These are phyloP conservation scores for Microcyclospora tardicrescens DNA, from an alignment of 2,329 filamentous ascomycete genomes.

Conservation along the genomic window DNA sequence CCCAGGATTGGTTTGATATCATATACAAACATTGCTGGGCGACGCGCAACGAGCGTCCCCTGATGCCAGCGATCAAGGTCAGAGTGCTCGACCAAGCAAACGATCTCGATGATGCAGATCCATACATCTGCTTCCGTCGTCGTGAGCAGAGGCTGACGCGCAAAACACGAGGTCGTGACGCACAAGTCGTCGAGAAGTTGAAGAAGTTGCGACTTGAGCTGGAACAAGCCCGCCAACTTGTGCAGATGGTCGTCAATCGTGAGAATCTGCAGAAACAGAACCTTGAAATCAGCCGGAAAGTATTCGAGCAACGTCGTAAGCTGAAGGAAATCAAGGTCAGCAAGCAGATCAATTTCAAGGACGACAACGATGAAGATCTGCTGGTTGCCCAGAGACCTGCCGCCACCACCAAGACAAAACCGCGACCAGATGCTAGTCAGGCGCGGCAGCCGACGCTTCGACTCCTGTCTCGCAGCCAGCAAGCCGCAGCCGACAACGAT, in stretches of 20 bases:
- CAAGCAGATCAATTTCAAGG: conserved; percentile 67
- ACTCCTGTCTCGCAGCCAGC: conserved; percentile 47
- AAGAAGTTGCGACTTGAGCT: conserved; percentile 83
- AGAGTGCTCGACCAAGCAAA: conserved; percentile 69
- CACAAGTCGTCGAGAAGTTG: conserved; percentile 86
- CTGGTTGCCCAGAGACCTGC: conserved; percentile 58
- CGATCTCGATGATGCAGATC: conserved; percentile 89
- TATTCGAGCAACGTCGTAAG: conserved; percentile 71
- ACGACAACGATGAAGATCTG: conserved; percentile 83
- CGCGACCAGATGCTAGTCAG: conserved; percentile 44
- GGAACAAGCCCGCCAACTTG: conserved; percentile 72
- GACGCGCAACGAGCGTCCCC: conserved; percentile 48
- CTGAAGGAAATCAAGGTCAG: conserved; percentile 82
- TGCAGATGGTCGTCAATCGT: conserved; percentile 64
- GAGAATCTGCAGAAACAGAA: conserved; percentile 69
- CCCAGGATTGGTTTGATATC: conserved; percentile 53
- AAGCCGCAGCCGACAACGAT: conserved; percentile 63
- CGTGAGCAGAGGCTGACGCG: conserved; percentile 88
- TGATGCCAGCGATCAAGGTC: conserved; percentile 68
- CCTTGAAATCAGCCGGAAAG: conserved; percentile 57
- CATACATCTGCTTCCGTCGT: conserved; percentile 94
- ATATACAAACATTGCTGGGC: conserved; percentile 82
- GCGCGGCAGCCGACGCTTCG: conserved; percentile 46
- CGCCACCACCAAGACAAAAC: conserved; percentile 34
- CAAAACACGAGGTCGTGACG: conserved; percentile 87